Evolutionary conservation across 805 yeast species (phyloP), one percentile per base, ranked within the genome.

Genomic region (Ogataea neopini): DNA sequence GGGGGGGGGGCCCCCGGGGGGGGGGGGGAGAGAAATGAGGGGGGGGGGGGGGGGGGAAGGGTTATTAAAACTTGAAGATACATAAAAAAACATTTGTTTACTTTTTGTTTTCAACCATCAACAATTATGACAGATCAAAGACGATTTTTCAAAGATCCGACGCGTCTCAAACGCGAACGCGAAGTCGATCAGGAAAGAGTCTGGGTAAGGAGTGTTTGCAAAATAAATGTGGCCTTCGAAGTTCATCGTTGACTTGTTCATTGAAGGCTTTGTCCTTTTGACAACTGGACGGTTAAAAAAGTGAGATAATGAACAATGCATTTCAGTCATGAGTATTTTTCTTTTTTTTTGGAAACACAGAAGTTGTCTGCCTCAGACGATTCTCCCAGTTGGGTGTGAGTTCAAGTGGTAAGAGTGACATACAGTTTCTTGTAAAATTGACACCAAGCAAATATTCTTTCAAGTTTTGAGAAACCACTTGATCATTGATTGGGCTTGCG

Each of bases 101-200:
- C 42, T 15, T 39, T 39, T 39, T 39, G 14, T 9, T 18, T 39
- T 17, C 6, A 23, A n/a, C 41, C 41, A 4, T 9, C 6, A 22
- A 13, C 11, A n/a, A 38, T 10, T 6, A 25, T 38, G 41, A 38
- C 41, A 38, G 41, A 38, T 18, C 17, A 13, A n/a, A 28, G 14
- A 28, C 13, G 14, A 9, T 4, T 9, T 34, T 9, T 7, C 22
- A 23, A 23, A 6, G 22, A 6, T 10, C 17, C 42, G 42, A 39
- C 42, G 42, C 42, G 42, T 39, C 25, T 22, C 42, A 39, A 29
- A 13, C 33, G 42, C 32, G 34, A 30, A n/a, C 34, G 34, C 34
- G 34, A 30, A 28, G 14, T 28, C 14, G 30, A 28, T 28, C 30
- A 13, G 14, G 14, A 28, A n/a, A 11, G 30, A 6, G 25, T 6